Conservation (phyloP, 495 filamentous ascomycete species). For the Copromyces sp. region DNA sequence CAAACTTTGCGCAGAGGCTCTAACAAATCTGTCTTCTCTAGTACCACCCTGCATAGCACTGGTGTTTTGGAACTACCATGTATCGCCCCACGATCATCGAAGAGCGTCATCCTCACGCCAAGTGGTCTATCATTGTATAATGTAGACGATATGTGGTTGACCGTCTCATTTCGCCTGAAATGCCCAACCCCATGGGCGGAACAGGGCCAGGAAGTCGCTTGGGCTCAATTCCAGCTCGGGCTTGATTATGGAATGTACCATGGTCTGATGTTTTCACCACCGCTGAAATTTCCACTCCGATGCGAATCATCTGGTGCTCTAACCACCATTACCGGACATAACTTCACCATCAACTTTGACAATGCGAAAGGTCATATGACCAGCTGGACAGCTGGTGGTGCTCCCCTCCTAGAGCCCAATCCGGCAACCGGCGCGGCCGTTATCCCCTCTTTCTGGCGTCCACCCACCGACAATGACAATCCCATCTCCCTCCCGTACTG, state of each 20-base stretch:
- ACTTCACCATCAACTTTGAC: constrained; percentile 30
- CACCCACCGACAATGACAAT: constrained; percentile 52
- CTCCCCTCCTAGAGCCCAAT: constrained; percentile 23
- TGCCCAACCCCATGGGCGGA: constrained; percentile 12
- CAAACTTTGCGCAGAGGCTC: not conserved
- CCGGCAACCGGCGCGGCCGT: constrained; percentile 28
- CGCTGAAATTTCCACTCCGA: not conserved
- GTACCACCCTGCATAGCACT: constrained; percentile 2
- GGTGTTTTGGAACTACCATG: constrained; percentile 11
- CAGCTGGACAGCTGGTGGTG: constrained; percentile 19
- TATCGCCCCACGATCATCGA: constrained; percentile 5
- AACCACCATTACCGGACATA: constrained; percentile 4
- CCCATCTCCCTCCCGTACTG: constrained; percentile 28
- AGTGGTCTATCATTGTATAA: not conserved
- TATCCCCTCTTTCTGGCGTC: constrained; percentile 29
- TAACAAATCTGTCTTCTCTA: not conserved
- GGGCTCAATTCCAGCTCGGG: constrained; percentile 13
- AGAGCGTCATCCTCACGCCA: not conserved
- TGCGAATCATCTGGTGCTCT: not conserved
- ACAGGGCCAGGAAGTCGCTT: constrained; percentile 18
- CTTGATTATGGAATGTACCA: not conserved
- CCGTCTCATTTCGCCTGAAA: constrained; percentile 12
- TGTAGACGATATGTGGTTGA: constrained; percentile 13
- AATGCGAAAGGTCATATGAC: constrained; percentile 28
- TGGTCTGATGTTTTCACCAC: not conserved